phyloP scores from a whole-genome alignment of 768 basidiomycete genomes.

The Xerocomellus chrysenteron region DNA sequence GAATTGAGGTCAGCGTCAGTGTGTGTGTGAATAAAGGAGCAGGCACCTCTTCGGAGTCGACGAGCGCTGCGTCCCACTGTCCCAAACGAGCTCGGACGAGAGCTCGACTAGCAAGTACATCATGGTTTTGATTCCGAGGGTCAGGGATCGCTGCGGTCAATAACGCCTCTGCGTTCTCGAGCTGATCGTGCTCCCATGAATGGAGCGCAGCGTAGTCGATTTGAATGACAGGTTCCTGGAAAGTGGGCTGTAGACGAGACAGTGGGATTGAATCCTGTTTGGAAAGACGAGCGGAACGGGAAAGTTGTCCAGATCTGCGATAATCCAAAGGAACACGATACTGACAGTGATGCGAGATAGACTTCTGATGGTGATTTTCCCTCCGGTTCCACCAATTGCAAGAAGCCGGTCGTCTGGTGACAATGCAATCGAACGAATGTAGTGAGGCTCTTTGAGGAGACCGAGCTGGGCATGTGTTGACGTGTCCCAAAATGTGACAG shows the following conservation, averaged over 20 bases:
- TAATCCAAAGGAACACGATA: not conserved
- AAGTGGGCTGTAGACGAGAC: no score
- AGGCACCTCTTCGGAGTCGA: not conserved
- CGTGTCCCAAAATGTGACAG: not conserved
- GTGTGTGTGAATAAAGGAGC: not conserved
- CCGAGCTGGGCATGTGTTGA: not conserved
- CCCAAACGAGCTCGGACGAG: not conserved
- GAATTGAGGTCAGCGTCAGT: no score
- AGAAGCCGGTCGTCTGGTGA: not conserved
- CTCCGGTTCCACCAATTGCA: not conserved
- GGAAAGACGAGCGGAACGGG: no score
- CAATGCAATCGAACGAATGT: not conserved
- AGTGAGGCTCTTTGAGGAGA: not conserved
- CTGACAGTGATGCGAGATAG: not conserved
- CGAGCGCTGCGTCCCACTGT: not conserved
- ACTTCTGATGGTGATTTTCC: not conserved
- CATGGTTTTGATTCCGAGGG: not conserved
- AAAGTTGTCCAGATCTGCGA: not conserved
- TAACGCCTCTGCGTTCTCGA: not conserved
- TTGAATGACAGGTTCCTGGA: not conserved
- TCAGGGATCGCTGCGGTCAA: not conserved
- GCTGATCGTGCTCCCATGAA: not conserved
- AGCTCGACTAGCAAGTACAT: not conserved
- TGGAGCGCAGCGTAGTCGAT: not conserved
- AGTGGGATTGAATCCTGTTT: no score